phyloP scores from a whole-genome alignment of 2,329 filamentous ascomycete species.

The Lasiodiplodia sp. region DNA sequence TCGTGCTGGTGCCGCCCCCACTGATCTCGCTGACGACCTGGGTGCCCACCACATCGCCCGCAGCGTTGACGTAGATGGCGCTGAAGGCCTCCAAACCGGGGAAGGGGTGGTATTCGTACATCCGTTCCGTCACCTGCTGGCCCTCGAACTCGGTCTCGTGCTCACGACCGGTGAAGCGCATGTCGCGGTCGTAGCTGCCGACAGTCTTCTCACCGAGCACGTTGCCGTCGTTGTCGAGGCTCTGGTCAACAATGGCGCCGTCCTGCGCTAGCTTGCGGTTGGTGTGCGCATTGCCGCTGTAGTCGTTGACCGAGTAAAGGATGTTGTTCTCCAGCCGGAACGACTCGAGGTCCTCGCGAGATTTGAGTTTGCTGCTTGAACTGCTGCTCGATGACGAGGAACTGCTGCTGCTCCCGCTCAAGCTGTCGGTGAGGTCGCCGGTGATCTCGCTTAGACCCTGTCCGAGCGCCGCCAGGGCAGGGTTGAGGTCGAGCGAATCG shows the following conservation, averaged over 20 bases:
- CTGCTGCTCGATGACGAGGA: slow-evolving; percentile 19
- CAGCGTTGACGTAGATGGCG: slow-evolving; percentile 58
- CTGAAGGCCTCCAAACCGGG: slow-evolving; percentile 55
- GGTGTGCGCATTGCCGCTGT: slow-evolving; percentile 59
- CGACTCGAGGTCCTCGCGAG: slow-evolving; percentile 43
- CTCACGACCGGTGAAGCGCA: slow-evolving; percentile 63
- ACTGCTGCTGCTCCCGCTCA: slow-evolving; percentile 32
- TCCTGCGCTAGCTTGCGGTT: slow-evolving; percentile 65
- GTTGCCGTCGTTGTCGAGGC: slow-evolving; percentile 61
- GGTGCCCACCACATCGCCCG: slow-evolving; percentile 59
- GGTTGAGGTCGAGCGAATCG: slow-evolving; percentile 66
- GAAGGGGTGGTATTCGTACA: slow-evolving; percentile 63
- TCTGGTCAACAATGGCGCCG: slow-evolving; percentile 62
- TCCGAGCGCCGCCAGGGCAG: slow-evolving; percentile 64
- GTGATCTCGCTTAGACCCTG: slow-evolving; percentile 58
- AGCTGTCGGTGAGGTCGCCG: slow-evolving; percentile 47
- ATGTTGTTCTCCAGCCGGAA: slow-evolving; percentile 61
- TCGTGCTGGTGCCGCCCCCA: slow-evolving; percentile 61
- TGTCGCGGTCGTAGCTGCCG: slow-evolving; percentile 60
- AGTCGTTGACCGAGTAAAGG: slow-evolving; percentile 68
- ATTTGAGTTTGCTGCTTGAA: not conserved
- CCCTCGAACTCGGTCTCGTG: slow-evolving; percentile 50
- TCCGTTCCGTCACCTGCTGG: slow-evolving; percentile 57
- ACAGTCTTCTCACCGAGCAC: slow-evolving; percentile 54
- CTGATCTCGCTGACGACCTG: slow-evolving; percentile 61